Evolutionary conservation across 805 yeast species (phyloP), one percentile per base, ranked within the genome.

Genomic region (Sugiyamaella valdiviana): DNA sequence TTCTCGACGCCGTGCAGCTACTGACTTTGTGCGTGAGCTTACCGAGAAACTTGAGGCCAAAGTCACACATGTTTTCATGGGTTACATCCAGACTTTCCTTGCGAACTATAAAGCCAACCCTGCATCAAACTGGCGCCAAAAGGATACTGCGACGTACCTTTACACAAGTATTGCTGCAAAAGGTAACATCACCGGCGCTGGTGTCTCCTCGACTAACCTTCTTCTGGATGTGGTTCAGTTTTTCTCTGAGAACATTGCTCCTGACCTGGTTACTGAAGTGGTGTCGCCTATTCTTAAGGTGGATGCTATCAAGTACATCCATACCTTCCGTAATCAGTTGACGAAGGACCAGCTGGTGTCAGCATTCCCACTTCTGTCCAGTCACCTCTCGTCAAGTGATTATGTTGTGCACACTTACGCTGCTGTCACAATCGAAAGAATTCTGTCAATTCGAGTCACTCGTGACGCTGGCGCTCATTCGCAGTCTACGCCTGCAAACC

Each of bases 401-500:
- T 85, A 84, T 50, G 95, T 89, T 29, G 95, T 91, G 17, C 87
- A 85, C 65, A 90, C 99, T 0, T 93, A 90, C 61, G 81, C 98
- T 1, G 90, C 99, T 1, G 83, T 93, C 49, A 89, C 98, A 1
- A 80, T 91, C 52, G 99, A 93, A 64, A 82, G 87, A 57, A 80
- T 93, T 45, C 72, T 93, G 46, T 79, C 95, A 1, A 78, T 91
- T 65, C 79, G 93, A 53, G n/a, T 26, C 5, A 9, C 24, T 5
- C 36, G 44, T 16, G 20, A 15, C 14, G 62, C 55, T 20, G 73
- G 78, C 42, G 72, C n/a, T 7, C 32, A 26, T n/a, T 26, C 32
- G 9, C 32, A 26, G 7, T 26, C 32, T 10, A 76, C 41, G n/a
- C 24, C 21, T 5, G 54, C 15, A 48, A 19, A 21, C 10, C 23